phyloP scores from a whole-genome alignment of 1,284 basidiomycete species.

The Ceratobasidium sp. region DNA sequence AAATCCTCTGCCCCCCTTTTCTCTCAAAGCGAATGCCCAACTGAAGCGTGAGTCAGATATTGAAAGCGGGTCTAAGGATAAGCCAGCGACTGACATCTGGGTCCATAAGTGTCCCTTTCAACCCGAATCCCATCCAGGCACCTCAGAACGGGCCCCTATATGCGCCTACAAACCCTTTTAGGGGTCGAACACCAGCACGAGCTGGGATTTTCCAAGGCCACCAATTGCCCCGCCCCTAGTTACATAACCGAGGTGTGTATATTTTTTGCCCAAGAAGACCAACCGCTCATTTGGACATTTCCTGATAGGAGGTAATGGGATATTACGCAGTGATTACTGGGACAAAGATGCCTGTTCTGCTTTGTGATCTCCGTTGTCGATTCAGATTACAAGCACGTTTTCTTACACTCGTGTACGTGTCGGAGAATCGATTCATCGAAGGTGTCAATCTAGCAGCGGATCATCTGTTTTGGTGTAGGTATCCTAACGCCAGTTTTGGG shows the following conservation, averaged over 20 bases:
- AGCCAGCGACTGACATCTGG: too few relatives aligned
- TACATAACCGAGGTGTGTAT: not conserved
- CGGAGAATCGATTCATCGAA: not conserved
- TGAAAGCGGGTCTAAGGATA: too few relatives aligned
- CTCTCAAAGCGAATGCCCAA: not conserved
- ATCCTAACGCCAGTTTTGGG: too few relatives aligned
- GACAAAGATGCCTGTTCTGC: not conserved
- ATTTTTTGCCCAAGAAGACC: not conserved
- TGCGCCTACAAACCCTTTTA: not conserved
- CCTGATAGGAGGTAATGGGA: not conserved
- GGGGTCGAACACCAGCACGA: not conserved
- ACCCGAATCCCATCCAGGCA: not conserved
- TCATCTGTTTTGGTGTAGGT: not conserved
- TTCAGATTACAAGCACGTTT: conserved; percentile 12
- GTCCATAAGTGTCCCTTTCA: not conserved
- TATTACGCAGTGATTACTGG: not conserved
- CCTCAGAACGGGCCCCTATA: not conserved
- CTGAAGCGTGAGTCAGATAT: too few relatives aligned
- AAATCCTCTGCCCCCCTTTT: not conserved
- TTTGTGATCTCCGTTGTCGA: not conserved
- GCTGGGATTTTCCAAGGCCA: not conserved
- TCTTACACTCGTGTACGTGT: not conserved
- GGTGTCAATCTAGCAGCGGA: not conserved
- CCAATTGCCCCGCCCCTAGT: not conserved
- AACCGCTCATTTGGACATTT: not conserved